Base-by-base conservation (phyloP, 768 basidiomycete species). In the Clitopilus hobsonii region DNA sequence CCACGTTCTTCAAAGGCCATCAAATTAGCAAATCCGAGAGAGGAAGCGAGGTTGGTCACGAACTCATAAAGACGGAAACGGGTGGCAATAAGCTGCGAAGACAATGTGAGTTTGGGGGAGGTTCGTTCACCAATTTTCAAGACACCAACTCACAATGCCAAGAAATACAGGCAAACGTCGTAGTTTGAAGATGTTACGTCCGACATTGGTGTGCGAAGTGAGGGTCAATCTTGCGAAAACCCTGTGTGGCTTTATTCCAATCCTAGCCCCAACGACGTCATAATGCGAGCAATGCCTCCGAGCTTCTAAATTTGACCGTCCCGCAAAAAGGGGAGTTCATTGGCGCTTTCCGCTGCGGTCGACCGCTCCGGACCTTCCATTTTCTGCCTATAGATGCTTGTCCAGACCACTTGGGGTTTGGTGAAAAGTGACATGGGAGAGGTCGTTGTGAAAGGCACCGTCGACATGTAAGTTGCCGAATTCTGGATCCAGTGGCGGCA, bases 1-100 rank as follows among this genome's bases (percentile, higher is more conserved):
- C 51, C 58, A 25, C 56, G 53, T 30, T 58, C 59, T 58, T 14
- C 5, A n/a, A n/a, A n/a, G n/a, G n/a, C n/a, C n/a, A n/a, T n/a
- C n/a, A n/a, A n/a, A n/a, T n/a, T n/a, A n/a, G n/a, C n/a, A n/a
- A n/a, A n/a, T n/a, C n/a, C n/a, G n/a, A n/a, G n/a, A n/a, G n/a
- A n/a, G n/a, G n/a, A n/a, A n/a, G n/a, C n/a, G n/a, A n/a, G n/a
- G n/a, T n/a, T n/a, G n/a, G n/a, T 38, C 24, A 48, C 55, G 20
- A 20, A 56, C 51, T 56, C 10, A 45, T 14, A n/a, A 56, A 56
- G 13, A 56, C 55, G 6, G 55, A 10, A 18, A 56, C n/a, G 16
- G 55, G 55, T 5, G 55, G 55, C 11, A 56, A 10, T 14, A 56
- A 11, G 29, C 55, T 56, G 29, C 27, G 20, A 22, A n/a, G n/a